phyloP scores from a whole-genome alignment of 768 basidiomycete species.

The Suillus occidentalis region DNA sequence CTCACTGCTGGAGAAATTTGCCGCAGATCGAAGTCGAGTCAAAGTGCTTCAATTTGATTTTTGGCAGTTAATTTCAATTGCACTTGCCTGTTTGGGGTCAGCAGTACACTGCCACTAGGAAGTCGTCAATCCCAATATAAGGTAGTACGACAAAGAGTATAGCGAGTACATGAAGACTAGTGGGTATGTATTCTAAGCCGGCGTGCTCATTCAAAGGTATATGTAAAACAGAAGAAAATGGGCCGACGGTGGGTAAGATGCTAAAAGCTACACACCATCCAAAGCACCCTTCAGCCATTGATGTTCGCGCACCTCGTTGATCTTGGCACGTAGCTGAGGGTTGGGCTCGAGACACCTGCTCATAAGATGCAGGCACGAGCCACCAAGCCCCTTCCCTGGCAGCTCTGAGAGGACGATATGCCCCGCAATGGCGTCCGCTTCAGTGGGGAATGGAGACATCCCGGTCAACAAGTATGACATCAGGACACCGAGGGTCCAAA shows the following conservation, averaged over 20 bases:
- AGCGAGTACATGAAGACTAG: neutral
- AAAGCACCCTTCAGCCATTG: slow-evolving; percentile 62
- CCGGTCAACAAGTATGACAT: slow-evolving; percentile 94
- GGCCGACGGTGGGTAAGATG: neutral
- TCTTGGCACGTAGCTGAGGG: slow-evolving; percentile 76
- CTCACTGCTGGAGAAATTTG: neutral
- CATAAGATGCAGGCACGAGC: slow-evolving; percentile 61
- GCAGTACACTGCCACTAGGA: neutral
- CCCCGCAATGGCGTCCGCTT: slow-evolving; percentile 74
- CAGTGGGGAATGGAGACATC: slow-evolving; percentile 88
- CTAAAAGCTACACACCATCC: slow-evolving; percentile 18
- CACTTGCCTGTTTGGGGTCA: neutral
- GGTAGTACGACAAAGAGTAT: neutral
- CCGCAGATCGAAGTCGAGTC: neutral
- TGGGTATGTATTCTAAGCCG: neutral
- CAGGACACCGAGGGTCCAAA: slow-evolving; percentile 95
- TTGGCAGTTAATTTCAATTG: neutral
- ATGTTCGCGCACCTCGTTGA: slow-evolving; percentile 78
- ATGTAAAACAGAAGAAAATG: slow-evolving; percentile 1
- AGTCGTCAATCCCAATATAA: neutral
- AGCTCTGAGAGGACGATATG: slow-evolving; percentile 52
- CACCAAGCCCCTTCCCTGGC: slow-evolving; percentile 38
- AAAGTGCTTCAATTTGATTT: neutral
- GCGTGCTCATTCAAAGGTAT: neutral
- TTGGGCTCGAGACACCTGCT: slow-evolving; percentile 81